Evolutionary conservation across 23 red algal genomes (phyloP), one percentile per base, ranked within the genome.

Genomic region (Gracilaria gracilis): DNA sequence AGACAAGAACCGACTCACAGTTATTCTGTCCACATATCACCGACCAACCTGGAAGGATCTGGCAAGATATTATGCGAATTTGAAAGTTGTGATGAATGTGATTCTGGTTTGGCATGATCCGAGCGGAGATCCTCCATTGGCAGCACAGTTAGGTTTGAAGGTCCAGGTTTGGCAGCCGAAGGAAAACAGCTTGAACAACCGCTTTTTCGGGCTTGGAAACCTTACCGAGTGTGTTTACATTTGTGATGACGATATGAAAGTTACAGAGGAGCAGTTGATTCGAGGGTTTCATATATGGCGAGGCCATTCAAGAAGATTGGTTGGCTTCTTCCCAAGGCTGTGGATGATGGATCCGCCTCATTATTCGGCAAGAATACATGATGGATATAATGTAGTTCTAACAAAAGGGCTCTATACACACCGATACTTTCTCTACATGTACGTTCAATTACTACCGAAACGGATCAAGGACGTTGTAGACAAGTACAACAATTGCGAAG

Each of bases 291-390:
- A 73, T 4, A 54, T 73, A 47, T 86, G 82, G 82, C 61, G 65
- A 31, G 65, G 82, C 1, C 64, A 86, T 71, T 69, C 82, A 19
- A 42, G 82, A 55, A 61, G 82, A 40, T 40, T 86, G 46, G 82
- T 86, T 0, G 82, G 82, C 17, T 86, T 70, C 2, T 86, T 86
- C 46, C 82, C 82, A 34, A 44, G 82, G 20, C 61, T 24, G 28
- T 86, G 82, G 82, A 86, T 73, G 82, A 86, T 86, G 82, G 82
- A 86, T 31, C 61, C 58, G 29, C 82, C 82, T 27, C 65, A 86
- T 62, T 86, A 86, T 23, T 86, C 82, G 17, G 65, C 82, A 24
- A 69, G 64, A 51, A 62, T 86, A 40, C 82, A 86, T 74, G 82
- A 86, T 86, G 82, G 82, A 69, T 86, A 86, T 33, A 86, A 86